Evolutionary conservation across 139 green algal species (phyloP), one percentile per base, ranked within the genome.

Genomic region (Chlorella sp.): DNA sequence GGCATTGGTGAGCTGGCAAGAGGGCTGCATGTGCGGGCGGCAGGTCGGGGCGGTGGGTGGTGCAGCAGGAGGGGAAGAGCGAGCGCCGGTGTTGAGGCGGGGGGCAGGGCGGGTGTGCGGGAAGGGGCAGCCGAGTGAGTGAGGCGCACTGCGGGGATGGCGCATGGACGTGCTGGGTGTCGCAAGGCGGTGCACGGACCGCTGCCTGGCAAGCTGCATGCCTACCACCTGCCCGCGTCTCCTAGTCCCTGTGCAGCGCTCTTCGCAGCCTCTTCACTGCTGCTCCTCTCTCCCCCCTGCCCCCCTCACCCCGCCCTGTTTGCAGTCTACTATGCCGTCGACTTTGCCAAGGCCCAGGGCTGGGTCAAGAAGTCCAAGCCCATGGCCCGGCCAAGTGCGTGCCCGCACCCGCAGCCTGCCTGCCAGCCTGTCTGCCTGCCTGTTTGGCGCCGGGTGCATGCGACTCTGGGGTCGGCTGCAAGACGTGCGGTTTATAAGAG

Each of bases 361-460:
- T 93, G 84, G 83, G 37, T 93, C 34, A 93, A 93, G 79, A 92
- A 91, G 85, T 81, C 64, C 39, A 89, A 61, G 77, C 68, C 84
- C 32, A 40, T n/a, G 32, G 40, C 66, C 26, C 84, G 84, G 84
- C 64, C 64, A 71, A 71, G 64, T 71, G 64, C 21, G 64, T 57
- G 48, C 48, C 48, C 9, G 48, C 48, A 57, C 48, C 5, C 48
- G 48, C 48, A 5, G 48, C 7, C 48, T 57, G 48, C 48, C 48
- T 9, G 48, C 48, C 48, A 5, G 48, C 48, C 48, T 9, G 48
- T 9, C 48, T 9, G 48, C 48, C 48, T 57, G 48, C 48, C 48
- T 57, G 48, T 9, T 57, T 57, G 48, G 48, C 7, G 48, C 48
- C 9, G 48, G 5, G 48, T 57, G 48, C 48, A 9, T 9, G 48